Conservation (phyloP, 768 basidiomycete species). For the Xerocomellus amylosporus region DNA sequence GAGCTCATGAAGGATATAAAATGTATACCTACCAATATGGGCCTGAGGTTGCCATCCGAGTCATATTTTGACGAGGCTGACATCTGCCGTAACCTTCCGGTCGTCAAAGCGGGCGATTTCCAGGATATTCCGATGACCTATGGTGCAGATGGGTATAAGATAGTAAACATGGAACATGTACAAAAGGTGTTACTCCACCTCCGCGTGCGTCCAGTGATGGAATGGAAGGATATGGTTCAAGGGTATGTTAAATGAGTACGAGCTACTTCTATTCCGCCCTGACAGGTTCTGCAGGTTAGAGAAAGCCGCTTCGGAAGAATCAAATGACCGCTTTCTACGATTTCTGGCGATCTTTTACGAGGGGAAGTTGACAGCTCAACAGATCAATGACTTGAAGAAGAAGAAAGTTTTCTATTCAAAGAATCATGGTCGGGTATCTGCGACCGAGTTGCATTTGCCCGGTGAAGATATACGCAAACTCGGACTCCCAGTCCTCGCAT, state of each 20-base stretch:
- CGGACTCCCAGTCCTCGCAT: constrained; percentile 69
- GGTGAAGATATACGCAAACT: constrained; percentile 61
- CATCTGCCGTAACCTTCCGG: constrained; percentile 49
- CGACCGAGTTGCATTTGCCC: constrained; percentile 77
- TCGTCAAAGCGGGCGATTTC: constrained; percentile 1
- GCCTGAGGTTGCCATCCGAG: constrained; percentile 64
- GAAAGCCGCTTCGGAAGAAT: constrained; percentile 4
- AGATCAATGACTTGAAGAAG: background rate
- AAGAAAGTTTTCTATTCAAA: constrained; percentile 8
- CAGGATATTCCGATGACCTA: background rate
- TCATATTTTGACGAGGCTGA: constrained; percentile 84
- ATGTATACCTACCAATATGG: constrained; percentile 73
- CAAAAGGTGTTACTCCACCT: background rate
- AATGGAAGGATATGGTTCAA: constrained; percentile 7
- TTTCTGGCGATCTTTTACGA: constrained; percentile 65
- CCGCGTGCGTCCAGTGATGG: constrained; percentile 37
- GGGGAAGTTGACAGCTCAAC: background rate
- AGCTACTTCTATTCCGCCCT: constrained; percentile 27
- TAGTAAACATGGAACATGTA: background rate
- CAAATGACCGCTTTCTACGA: constrained; percentile 34
- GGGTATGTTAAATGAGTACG: constrained; percentile 41
- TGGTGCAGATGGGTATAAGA: background rate
- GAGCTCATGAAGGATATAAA: constrained; percentile 46
- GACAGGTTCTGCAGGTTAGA: constrained; percentile 8
- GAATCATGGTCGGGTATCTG: background rate